These are phyloP conservation scores for Beauveria pseudobassiana DNA, from an alignment of 2,329 filamentous ascomycete genomes.

Conservation along the genomic window DNA sequence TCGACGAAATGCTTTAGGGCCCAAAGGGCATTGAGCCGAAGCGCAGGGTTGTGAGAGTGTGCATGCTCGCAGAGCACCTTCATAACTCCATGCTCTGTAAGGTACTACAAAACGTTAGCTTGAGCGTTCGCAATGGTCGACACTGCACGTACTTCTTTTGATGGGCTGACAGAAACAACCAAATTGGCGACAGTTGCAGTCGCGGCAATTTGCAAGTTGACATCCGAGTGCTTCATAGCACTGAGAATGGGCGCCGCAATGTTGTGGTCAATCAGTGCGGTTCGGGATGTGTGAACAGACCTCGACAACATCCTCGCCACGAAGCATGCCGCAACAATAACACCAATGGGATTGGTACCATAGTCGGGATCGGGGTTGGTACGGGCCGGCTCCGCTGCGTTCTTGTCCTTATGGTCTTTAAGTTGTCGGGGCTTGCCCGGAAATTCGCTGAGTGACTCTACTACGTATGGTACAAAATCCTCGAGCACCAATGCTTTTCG, in stretches of 20 bases:
- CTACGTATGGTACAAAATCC: slow-evolving; percentile 72
- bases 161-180: slow-evolving; percentile 80
- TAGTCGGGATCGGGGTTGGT: slow-evolving; percentile 39
- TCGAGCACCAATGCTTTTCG: slow-evolving; percentile 75
- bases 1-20: slow-evolving; percentile 85
- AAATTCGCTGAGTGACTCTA: slow-evolving; percentile 64
- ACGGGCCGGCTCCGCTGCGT: slow-evolving; percentile 24
- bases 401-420: slow-evolving; percentile 36
- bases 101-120: slow-evolving; percentile 42
- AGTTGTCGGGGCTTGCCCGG: slow-evolving; percentile 40
- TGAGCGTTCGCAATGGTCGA: slow-evolving; percentile 1
- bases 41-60: slow-evolving; percentile 67
- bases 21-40: slow-evolving; percentile 85
- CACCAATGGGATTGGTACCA: slow-evolving; percentile 65
- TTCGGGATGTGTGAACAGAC: slow-evolving; percentile 76
- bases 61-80: slow-evolving; percentile 76
- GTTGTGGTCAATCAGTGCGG: slow-evolving; percentile 77
- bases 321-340: slow-evolving; percentile 79
- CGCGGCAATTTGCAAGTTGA: slow-evolving; percentile 78
- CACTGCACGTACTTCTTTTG: slow-evolving; percentile 63
- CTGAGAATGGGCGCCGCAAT: slow-evolving; percentile 70
- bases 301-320: slow-evolving; percentile 74
- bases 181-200: slow-evolving; percentile 81
- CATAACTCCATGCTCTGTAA: slow-evolving; percentile 67
- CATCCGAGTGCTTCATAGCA: slow-evolving; percentile 65